Percentiles rank a stretch among this genome's conserved stretches.
Evolutionary conservation across 495 filamentous ascomycete species (phyloP).

Genomic region (Choiromyces venosus): DNA sequence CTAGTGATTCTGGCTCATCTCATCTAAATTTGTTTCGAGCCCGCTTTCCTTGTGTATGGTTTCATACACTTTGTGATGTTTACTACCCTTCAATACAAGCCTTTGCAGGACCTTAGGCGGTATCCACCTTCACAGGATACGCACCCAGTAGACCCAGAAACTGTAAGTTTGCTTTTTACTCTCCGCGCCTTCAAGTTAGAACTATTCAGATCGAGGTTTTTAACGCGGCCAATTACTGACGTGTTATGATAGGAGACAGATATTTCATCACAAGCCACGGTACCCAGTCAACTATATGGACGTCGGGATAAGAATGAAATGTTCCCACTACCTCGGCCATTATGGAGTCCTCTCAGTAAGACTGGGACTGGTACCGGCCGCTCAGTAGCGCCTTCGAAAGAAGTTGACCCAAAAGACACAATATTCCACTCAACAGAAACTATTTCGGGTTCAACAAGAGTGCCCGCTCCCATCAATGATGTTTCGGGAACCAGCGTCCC

Average conservation of each 20-base stretch:
- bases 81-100: constrained; percentile 31
- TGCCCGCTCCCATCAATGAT: neutral
- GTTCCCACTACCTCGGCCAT: constrained; percentile 9
- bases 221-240: constrained; percentile 23
- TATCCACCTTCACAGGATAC: constrained; percentile 28
- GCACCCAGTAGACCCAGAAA: constrained; percentile 30
- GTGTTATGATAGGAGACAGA: constrained; percentile 31
- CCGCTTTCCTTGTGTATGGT: neutral
- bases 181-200: neutral
- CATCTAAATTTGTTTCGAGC: neutral
- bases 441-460: neutral
- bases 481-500: neutral
- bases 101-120: constrained; percentile 34
- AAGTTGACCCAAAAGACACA: neutral
- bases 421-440: neutral
- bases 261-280: constrained; percentile 28
- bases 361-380: neutral
- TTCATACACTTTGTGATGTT: constrained; percentile 30
- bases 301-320: constrained; percentile 33
- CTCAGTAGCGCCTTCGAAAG: neutral
- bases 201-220: constrained; percentile 12
- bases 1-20: neutral
- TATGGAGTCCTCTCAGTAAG: constrained; percentile 13
- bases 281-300: constrained; percentile 30
- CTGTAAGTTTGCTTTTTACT: constrained; percentile 12